A percentile compares a stretch with the other conserved stretches of the same genome.
phyloP scores from a whole-genome alignment of 1,284 basidiomycete species.

The Rhodofomes roseus region DNA sequence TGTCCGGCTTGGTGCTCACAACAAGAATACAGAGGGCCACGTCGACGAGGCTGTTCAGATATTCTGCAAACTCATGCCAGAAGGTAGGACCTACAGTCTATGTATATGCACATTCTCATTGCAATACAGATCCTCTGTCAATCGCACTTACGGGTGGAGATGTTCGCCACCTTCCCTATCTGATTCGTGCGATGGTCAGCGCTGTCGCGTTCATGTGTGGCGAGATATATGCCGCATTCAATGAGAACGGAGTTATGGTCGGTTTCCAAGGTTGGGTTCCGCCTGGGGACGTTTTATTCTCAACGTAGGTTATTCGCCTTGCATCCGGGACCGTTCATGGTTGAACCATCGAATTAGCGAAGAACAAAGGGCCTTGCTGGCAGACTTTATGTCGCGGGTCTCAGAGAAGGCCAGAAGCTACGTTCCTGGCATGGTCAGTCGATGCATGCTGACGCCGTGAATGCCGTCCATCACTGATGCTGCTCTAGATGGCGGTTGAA shows the following conservation, averaged over 20 bases:
- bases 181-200: neutral
- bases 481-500: slow-evolving; percentile 7
- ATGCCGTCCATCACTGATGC: neutral
- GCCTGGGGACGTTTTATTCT: slow-evolving; percentile 3
- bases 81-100: neutral
- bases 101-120: no score
- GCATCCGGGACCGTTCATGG: neutral
- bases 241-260: slow-evolving; percentile 8
- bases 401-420: slow-evolving; percentile 13
- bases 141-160: neutral
- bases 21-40: neutral
- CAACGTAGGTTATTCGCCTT: neutral
- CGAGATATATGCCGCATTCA: slow-evolving; percentile 11
- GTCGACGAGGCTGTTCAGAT: neutral
- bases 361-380: slow-evolving; percentile 10
- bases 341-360: slow-evolving; percentile 3
- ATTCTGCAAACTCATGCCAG: neutral
- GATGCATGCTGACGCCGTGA: neutral
- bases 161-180: neutral
- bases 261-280: slow-evolving; percentile 8
- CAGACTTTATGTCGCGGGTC: slow-evolving; percentile 2
- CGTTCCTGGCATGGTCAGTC: slow-evolving; percentile 3
- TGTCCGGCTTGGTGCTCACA: no score
- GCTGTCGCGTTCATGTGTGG: slow-evolving; percentile 3
- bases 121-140: neutral